These are phyloP conservation scores for Microthlaspi erraticum DNA, from an alignment of 345 rosid species.

Conservation along the genomic window DNA sequence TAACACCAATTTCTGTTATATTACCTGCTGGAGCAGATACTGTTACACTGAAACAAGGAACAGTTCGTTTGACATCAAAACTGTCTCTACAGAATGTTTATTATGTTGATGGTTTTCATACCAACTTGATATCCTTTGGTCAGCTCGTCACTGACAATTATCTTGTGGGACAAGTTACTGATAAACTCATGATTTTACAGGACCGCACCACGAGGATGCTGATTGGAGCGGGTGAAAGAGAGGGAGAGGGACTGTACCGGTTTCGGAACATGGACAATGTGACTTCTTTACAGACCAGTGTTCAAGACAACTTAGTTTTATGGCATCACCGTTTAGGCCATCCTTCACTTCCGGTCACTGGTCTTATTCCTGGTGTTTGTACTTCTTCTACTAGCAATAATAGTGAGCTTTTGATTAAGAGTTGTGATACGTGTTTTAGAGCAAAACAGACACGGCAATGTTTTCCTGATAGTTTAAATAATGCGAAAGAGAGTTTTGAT, in stretches of 20 bases:
- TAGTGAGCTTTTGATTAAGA: background rate
- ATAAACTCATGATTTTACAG: background rate
- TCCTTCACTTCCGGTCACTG: background rate
- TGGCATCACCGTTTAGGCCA: background rate
- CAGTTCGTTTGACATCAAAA: background rate
- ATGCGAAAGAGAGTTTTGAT: background rate
- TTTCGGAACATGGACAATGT: background rate
- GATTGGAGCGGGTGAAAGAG: constrained; percentile 5
- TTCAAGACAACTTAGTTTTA: background rate
- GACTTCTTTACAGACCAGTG: background rate
- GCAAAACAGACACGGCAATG: background rate
- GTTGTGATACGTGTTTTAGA: background rate
- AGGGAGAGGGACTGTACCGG: background rate
- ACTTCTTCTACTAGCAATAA: background rate
- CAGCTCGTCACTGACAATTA: background rate
- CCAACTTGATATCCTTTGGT: background rate
- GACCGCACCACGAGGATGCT: background rate
- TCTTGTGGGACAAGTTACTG: background rate
- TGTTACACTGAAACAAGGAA: background rate
- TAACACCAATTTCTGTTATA: background rate
- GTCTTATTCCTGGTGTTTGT: background rate
- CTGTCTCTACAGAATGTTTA: background rate
- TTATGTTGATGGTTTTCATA: background rate
- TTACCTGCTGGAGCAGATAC: background rate
- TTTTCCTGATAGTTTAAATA: background rate